These are phyloP conservation scores for Ceratobasidium papillatum DNA, from an alignment of 1,284 basidiomycete genomes.

Conservation along the genomic window DNA sequence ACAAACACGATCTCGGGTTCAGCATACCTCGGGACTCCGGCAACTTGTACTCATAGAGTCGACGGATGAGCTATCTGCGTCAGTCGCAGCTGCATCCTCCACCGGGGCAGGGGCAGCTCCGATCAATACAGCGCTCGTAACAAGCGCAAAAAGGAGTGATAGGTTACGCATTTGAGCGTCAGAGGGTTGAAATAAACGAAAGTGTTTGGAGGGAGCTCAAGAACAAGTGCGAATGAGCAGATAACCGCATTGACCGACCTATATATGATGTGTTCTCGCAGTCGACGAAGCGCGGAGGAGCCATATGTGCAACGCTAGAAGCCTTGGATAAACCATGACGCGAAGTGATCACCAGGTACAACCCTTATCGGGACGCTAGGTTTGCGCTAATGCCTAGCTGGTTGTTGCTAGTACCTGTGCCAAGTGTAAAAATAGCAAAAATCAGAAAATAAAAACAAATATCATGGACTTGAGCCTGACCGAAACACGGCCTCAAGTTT, in stretches of 20 bases:
- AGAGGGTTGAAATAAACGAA: background rate
- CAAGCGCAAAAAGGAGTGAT: conserved; percentile 20
- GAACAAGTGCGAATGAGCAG: background rate
- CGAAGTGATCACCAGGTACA: conserved; percentile 9
- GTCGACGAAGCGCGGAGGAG: background rate
- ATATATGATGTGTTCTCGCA: conserved; percentile 2
- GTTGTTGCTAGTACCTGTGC: background rate
- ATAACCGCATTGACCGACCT: background rate
- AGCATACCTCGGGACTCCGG: conserved; percentile 20
- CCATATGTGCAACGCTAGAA: conserved; percentile 18
- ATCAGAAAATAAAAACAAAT: background rate
- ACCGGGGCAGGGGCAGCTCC: background rate
- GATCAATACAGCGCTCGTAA: background rate
- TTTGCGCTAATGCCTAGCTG: background rate
- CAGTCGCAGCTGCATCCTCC: background rate
- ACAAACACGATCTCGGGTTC: background rate
- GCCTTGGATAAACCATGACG: conserved; percentile 19
- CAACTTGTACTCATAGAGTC: background rate
- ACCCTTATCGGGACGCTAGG: background rate
- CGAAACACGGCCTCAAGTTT: background rate
- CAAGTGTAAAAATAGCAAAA: background rate
- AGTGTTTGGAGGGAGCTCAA: background rate
- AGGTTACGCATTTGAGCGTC: conserved; percentile 12
- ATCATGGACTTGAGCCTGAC: background rate
- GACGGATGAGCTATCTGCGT: background rate